Conservation (phyloP, 345 rosid species). For the Moringa oleifera region DNA sequence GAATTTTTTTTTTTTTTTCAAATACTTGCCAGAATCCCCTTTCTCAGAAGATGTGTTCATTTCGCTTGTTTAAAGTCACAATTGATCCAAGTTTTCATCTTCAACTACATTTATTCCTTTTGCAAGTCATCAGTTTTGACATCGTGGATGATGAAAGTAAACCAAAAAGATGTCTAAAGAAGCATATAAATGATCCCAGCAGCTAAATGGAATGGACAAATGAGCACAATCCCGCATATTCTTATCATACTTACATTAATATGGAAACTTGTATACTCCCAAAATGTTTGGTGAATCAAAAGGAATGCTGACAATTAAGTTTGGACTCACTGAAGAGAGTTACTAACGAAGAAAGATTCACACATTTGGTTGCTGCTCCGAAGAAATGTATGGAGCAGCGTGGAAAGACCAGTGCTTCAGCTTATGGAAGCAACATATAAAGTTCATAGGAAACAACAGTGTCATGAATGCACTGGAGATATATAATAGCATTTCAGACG, state of each 20-base stretch:
- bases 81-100: not conserved
- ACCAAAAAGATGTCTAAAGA: not conserved
- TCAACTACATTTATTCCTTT: not conserved
- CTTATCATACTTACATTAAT: not conserved
- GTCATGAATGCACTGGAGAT: conserved; percentile 49
- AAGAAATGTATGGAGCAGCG: conserved; percentile 52
- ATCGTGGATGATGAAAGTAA: not conserved
- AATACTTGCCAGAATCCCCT: no score
- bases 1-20: no score
- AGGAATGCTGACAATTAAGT: no score
- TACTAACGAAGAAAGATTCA: no score
- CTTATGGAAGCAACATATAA: conserved; percentile 54
- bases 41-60: not conserved
- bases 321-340: no score
- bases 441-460: conserved; percentile 40
- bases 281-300: no score
- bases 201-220: not conserved
- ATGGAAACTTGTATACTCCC: no score
- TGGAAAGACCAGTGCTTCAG: conserved; percentile 43
- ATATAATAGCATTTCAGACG: conserved; percentile 46
- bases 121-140: not conserved
- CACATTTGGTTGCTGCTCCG: no score
- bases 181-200: not conserved
- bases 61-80: not conserved
- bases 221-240: not conserved